Base-by-base conservation (phyloP, 2,329 filamentous ascomycete species). In the Fusarium stilboides region DNA sequence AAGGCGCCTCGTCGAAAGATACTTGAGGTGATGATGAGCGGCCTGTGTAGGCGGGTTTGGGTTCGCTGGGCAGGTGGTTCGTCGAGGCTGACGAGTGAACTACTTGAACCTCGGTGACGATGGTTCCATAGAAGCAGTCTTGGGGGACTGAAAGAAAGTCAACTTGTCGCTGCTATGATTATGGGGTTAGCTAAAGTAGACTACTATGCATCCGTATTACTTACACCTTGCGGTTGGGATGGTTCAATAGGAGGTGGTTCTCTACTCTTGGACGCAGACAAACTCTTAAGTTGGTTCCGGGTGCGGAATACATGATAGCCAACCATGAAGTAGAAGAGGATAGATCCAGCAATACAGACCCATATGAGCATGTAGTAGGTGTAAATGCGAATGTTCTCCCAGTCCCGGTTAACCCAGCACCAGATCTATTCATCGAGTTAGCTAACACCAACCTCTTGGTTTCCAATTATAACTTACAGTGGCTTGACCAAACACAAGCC, bases 331-430 rank as follows among this genome's bases (percentile, higher is more conserved):
- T 89, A 89, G 57, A 88, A 87, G 49, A 86, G 57, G 17, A 84
- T 77, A 0, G 87, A 89, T 14, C 87, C 77, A 45, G 83, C 76
- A 53, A 88, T 88, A 74, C 87, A 89, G 13, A 86, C 80, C 87
- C 87, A 89, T 46, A 89, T 87, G 5, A 88, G 85, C 65, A 89
- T 81, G 74, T 89, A 89, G 75, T 89, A 89, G 8, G 86, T 86
- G 70, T 85, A 89, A 43, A 89, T 89, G 33, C 87, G 86, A 15
- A 89, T 80, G 40, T 82, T 80, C 67, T 86, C 86, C 85, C 85
- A 88, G 34, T 81, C 78, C 34, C 79, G 78, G 59, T 83, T 83
- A 44, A 89, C 88, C 87, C 87, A 89, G 75, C 87, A 89, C 87
- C 87, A 89, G 22, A 89, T 83, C 87, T 89, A 47, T 15, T 3